Evolutionary conservation across 163 green algal genomes (phyloP).

Genomic region (Chlorella variabilis): DNA sequence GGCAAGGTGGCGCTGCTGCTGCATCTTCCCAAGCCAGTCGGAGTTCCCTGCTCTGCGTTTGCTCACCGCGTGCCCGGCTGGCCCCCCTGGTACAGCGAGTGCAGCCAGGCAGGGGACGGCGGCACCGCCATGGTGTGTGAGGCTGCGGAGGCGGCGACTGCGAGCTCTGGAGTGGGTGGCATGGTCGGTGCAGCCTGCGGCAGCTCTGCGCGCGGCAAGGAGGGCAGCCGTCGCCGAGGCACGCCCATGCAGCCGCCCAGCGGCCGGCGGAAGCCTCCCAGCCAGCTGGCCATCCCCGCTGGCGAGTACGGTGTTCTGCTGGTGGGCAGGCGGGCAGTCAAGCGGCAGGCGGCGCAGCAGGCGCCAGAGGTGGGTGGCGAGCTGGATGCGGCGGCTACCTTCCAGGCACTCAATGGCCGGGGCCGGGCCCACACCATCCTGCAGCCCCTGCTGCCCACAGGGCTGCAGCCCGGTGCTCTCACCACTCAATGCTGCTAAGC

Average conservation of each 20-base stretch:
- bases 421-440: constrained; percentile 5
- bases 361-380: background rate
- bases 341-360: background rate
- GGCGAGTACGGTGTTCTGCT: background rate
- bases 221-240: too few species aligned
- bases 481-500: too few species aligned
- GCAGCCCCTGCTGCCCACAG: background rate
- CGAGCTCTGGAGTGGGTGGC: too few species aligned
- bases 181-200: too few species aligned
- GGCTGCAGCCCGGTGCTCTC: too few species aligned
- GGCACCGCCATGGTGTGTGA: background rate
- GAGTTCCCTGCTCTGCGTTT: too few species aligned
- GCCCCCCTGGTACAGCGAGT: background rate
- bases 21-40: too few species aligned
- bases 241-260: background rate
- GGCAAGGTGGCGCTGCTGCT: too few species aligned
- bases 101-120: background rate
- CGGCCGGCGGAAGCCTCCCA: background rate
- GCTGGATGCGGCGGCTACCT: background rate
- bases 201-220: too few species aligned
- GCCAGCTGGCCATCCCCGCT: background rate
- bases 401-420: background rate
- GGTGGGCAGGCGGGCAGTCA: background rate
- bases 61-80: too few species aligned
- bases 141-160: background rate